Base-by-base conservation (phyloP, 2,329 filamentous ascomycete genomes). In the Ophiosphaerella korrae region DNA sequence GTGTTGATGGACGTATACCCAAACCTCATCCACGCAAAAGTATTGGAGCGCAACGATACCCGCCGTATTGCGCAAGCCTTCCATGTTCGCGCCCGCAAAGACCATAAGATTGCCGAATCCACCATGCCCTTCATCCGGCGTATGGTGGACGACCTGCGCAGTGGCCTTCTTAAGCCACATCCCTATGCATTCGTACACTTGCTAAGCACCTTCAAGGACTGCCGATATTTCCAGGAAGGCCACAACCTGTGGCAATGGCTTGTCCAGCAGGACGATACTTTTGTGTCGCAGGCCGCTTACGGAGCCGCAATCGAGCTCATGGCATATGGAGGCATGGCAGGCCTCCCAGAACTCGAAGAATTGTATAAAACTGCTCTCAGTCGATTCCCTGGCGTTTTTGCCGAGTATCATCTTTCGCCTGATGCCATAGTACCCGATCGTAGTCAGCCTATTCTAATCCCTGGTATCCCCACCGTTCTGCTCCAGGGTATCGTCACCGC, bases 261-360 rank as follows among this genome's bases (percentile, higher is more conserved):
- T 12, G 55, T 68, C 21, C 49, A 62, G 3, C 75, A 79, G 55
- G 73, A 75, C 40, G 73, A 78, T 14, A 62, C 66, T 5, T 73
- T 74, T 42, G 70, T 79, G 8, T 73, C 75, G 44, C 62, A 69
- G 13, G 64, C 70, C 4, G 75, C 78, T 0, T 82, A 82, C 52
- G 80, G 79, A 5, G 75, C 75, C 7, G 79, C 77, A 1, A 80
- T 83, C 26, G 78, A 82, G 54, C 63, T 80, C 35, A 64, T 80
- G 44, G 76, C 78, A 9, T 72, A 73, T 12, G 70, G 75, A 42
- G 73, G 75, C 11, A 45, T 58, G n/a, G 63, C 66, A 42, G 57
- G 60, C 3, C 67, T 82, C 0, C 53, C 66, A 9, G 72, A 77
- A 5, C 63, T 82, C 14, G 80, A 83, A 53, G 57, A 63, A 1